phyloP scores from a whole-genome alignment of 176 grass and related monocot species.

The Panicum miliaceum region DNA sequence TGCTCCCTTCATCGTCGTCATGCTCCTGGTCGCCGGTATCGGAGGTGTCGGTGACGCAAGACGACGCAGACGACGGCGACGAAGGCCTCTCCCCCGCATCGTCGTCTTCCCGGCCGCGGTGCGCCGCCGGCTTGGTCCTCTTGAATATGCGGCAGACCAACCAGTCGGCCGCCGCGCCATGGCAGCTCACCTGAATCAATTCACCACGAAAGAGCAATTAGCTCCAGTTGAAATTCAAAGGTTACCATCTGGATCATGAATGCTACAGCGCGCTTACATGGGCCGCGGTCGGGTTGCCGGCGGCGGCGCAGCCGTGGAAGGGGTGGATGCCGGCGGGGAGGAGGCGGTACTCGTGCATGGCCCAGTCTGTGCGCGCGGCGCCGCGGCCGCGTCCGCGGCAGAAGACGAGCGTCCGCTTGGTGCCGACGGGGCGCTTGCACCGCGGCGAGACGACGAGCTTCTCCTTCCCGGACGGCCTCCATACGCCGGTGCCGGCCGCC shows the following conservation, averaged over 20 bases:
- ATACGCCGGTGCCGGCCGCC: slow-evolving; percentile 54
- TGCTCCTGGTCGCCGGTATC: neutral
- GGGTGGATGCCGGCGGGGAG: slow-evolving; percentile 39
- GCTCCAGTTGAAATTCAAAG: neutral
- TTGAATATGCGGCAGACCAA: slow-evolving; percentile 82
- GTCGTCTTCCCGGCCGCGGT: neutral
- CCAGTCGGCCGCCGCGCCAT: slow-evolving; percentile 46
- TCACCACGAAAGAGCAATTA: neutral
- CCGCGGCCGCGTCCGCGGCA: slow-evolving; percentile 46
- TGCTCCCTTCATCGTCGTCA: neutral
- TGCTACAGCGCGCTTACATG: neutral
- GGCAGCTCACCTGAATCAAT: slow-evolving; percentile 16
- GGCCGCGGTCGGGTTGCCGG: neutral
- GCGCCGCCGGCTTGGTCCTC: slow-evolving; percentile 32
- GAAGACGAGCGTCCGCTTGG: slow-evolving; percentile 75
- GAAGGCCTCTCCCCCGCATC: slow-evolving; percentile 4
- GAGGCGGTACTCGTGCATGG: slow-evolving; percentile 92
- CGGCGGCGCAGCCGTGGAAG: neutral
- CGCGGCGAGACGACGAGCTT: slow-evolving; percentile 47
- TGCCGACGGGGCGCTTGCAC: slow-evolving; percentile 58
- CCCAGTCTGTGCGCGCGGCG: slow-evolving; percentile 61
- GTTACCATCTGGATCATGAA: too few relatives aligned
- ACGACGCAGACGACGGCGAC: slow-evolving; percentile 35
- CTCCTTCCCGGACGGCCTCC: slow-evolving; percentile 75
- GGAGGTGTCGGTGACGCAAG: slow-evolving; percentile 57